phyloP scores from a whole-genome alignment of 306 rosid species.

The Herpetospermum pedunculosum region DNA sequence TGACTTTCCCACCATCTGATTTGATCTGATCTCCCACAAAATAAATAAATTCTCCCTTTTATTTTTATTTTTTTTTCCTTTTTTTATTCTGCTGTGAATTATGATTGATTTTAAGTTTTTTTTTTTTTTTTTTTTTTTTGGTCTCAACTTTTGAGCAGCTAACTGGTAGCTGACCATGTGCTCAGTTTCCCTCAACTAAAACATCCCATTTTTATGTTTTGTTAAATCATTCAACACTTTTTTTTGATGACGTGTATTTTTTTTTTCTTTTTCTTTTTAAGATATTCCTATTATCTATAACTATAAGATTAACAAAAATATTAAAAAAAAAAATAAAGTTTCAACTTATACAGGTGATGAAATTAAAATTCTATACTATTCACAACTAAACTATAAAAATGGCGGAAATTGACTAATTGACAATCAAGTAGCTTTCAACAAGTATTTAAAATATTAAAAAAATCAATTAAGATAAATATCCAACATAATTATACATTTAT shows the following conservation, averaged over 20 bases:
- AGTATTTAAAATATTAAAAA: not conserved
- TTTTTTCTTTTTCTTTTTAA: not conserved
- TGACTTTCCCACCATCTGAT: conserved; percentile 14
- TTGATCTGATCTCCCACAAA: not conserved
- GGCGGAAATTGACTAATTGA: not conserved
- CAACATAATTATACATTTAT: not conserved
- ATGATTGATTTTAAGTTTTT: not conserved
- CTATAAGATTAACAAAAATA: too few relatives aligned
- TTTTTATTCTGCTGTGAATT: not conserved
- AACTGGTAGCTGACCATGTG: conserved; percentile 10
- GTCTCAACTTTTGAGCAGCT: conserved; percentile 9
- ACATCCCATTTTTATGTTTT: not conserved
- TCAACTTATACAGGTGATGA: not conserved
- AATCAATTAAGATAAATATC: not conserved
- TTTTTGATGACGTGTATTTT: not conserved
- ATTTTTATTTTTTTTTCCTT: too few relatives aligned
- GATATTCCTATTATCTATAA: not conserved
- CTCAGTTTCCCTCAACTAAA: not conserved
- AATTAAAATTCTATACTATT: not conserved
- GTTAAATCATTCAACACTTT: not conserved
- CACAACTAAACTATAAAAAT: not conserved
- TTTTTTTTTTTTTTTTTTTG: not conserved
- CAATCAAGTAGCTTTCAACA: not conserved
- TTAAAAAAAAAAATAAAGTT: too few relatives aligned
- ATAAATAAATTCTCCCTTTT: not conserved